Percentiles rank a stretch among this genome's conserved stretches.
phyloP scores from a whole-genome alignment of 139 green algal species.

The Gonium pectorale region DNA sequence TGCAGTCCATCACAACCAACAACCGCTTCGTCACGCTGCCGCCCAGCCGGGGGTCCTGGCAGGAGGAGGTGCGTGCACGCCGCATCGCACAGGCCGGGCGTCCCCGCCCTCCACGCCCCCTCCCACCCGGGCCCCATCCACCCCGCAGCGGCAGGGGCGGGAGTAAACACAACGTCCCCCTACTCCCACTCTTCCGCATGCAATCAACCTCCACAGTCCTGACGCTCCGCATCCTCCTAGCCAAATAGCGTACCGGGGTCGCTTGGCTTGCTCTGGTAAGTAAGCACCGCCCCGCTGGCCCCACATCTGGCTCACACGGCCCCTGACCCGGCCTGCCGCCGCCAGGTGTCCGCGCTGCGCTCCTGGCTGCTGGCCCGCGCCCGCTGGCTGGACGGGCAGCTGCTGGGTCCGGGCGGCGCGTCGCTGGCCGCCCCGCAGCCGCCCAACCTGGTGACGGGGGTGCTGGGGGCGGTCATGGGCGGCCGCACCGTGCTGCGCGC shows the following conservation, averaged over 20 bases:
- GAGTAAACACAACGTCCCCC: background rate
- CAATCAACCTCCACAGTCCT: too few species aligned
- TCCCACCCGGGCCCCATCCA: too few species aligned
- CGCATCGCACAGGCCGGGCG: too few species aligned
- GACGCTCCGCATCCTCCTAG: too few species aligned
- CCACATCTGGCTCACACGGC: too few species aligned
- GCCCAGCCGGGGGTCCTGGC: slow-evolving; percentile 12
- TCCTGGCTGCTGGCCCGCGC: slow-evolving; percentile 24
- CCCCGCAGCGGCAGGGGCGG: background rate
- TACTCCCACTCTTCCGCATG: too few species aligned
- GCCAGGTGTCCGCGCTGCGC: slow-evolving; percentile 3
- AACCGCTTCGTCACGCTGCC: slow-evolving; percentile 37
- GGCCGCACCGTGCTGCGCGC: background rate
- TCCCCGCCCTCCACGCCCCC: too few species aligned
- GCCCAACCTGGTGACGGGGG: background rate
- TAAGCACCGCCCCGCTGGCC: too few species aligned
- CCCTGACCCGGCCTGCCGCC: too few species aligned
- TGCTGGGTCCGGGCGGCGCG: background rate
- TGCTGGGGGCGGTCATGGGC: slow-evolving; percentile 23
- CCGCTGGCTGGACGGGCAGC: slow-evolving; percentile 7
- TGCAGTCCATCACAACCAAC: background rate
- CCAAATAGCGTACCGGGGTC: too few species aligned
- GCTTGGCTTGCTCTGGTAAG: too few species aligned
- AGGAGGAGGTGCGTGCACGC: slow-evolving; percentile 6
- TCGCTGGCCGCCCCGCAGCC: background rate